Conservation (phyloP, 106 monocot species). For the Dioscorea alata region DNA sequence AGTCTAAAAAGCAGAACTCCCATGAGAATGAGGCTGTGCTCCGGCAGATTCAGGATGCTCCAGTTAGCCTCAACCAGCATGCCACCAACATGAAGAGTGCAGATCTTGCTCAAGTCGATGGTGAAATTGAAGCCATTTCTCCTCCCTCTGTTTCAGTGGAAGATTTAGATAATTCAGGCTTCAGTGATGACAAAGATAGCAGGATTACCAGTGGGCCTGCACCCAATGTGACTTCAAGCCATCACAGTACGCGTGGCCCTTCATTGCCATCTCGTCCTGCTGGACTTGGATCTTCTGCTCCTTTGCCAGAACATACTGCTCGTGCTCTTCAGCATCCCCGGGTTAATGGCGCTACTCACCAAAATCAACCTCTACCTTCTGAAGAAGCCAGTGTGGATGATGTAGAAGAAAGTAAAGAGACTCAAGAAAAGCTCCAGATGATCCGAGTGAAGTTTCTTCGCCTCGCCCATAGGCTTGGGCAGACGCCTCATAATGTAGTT, state of each 20-base stretch:
- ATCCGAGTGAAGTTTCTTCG: constrained; percentile 93
- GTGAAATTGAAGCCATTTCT: no score
- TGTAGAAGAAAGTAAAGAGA: constrained; percentile 73
- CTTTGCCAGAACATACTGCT: constrained; percentile 45
- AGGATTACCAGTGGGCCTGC: constrained; percentile 3
- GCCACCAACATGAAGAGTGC: no score
- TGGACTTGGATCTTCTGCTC: constrained; percentile 79
- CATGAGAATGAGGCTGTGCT: not conserved
- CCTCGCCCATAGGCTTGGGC: constrained; percentile 83
- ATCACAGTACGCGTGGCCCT: constrained; percentile 10
- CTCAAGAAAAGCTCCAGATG: constrained; percentile 84
- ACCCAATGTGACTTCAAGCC: constrained; percentile 1
- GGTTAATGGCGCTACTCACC: constrained; percentile 35
- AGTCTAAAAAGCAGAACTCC: constrained; percentile 8
- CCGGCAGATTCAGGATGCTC: not conserved
- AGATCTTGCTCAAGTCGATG: no score
- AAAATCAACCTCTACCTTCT: constrained; percentile 19
- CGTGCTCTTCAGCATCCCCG: constrained; percentile 39
- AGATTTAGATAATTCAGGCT: constrained; percentile 28
- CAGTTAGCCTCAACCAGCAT: not conserved
- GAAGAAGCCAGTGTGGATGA: constrained; percentile 40
- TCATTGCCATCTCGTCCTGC: constrained; percentile 53
- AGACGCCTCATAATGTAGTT: constrained; percentile 94
- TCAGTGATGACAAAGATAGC: constrained; percentile 30
- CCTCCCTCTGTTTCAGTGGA: constrained; percentile 17